These are phyloP conservation scores for Saccharum officinarum DNA, from an alignment of 176 grass and related monocot species.

Conservation along the genomic window DNA sequence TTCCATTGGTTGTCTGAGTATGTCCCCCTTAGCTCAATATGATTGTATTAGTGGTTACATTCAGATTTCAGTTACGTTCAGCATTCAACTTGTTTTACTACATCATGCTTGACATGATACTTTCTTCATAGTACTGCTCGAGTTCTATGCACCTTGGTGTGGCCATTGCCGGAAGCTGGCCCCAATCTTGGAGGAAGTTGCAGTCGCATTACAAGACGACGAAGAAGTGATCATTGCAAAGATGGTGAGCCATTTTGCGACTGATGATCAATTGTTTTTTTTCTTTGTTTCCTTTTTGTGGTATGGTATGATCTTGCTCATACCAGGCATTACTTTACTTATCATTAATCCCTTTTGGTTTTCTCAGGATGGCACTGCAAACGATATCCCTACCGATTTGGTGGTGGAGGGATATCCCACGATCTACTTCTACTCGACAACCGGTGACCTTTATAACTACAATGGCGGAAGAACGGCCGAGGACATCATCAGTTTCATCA, in stretches of 20 bases:
- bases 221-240: slow-evolving; percentile 78
- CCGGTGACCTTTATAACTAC: slow-evolving; percentile 51
- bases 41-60: neutral
- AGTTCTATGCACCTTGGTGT: slow-evolving; percentile 97
- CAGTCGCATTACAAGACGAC: slow-evolving; percentile 56
- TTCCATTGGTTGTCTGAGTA: neutral
- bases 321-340: neutral
- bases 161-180: slow-evolving; percentile 73
- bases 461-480: slow-evolving; percentile 46
- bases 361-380: slow-evolving; percentile 68
- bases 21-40: neutral
- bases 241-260: slow-evolving; percentile 59
- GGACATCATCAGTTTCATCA: slow-evolving; percentile 66
- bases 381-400: slow-evolving; percentile 70
- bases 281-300: neutral
- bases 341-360: slow-evolving; percentile 5
- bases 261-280: neutral
- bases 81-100: neutral
- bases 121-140: slow-evolving; percentile 60
- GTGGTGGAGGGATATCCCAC: slow-evolving; percentile 59
- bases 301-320: neutral
- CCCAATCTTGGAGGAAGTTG: slow-evolving; percentile 79
- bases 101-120: neutral
- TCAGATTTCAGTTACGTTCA: neutral
- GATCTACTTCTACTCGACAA: slow-evolving; percentile 66